A percentile compares a stretch with the other conserved stretches of the same genome.
phyloP scores from a whole-genome alignment of 2,329 filamentous ascomycete genomes.

The Colletotrichum chrysophilum region DNA sequence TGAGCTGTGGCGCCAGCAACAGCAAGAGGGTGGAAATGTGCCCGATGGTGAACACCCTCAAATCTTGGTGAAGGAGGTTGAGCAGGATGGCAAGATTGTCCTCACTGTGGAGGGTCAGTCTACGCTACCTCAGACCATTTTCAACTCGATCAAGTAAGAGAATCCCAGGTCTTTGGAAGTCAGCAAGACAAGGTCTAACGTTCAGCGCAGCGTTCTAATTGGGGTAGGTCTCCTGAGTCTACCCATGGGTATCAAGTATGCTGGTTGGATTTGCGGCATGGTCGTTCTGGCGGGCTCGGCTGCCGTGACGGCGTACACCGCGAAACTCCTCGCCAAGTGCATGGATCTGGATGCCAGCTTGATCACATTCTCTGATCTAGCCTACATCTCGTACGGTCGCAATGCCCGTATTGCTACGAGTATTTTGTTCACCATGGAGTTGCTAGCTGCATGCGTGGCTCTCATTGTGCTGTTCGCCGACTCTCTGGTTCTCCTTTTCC shows the following conservation, averaged over 20 bases:
- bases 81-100: constrained; percentile 85
- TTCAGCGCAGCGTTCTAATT: constrained; percentile 68
- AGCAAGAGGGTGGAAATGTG: constrained; percentile 51
- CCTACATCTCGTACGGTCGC: constrained; percentile 87
- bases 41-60: constrained; percentile 70
- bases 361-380: constrained; percentile 93
- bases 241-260: constrained; percentile 85
- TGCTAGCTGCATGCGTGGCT: constrained; percentile 87
- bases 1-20: constrained; percentile 58
- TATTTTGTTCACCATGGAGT: constrained; percentile 84
- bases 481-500: constrained; percentile 80
- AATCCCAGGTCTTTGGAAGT: neutral
- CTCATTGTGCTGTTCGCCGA: constrained; percentile 93
- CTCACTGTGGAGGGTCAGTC: constrained; percentile 89
- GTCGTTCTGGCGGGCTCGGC: constrained; percentile 76
- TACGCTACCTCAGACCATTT: constrained; percentile 93
- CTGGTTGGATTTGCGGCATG: constrained; percentile 87
- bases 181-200: neutral
- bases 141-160: constrained; percentile 85
- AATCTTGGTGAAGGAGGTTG: constrained; percentile 85
- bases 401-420: constrained; percentile 83
- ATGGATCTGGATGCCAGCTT: constrained; percentile 84
- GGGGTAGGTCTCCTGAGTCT: constrained; percentile 89
- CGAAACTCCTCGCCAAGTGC: constrained; percentile 83
- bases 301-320: constrained; percentile 82